Base-by-base conservation (phyloP, 2,329 filamentous ascomycete genomes). In the Rhynchosporium secalis region DNA sequence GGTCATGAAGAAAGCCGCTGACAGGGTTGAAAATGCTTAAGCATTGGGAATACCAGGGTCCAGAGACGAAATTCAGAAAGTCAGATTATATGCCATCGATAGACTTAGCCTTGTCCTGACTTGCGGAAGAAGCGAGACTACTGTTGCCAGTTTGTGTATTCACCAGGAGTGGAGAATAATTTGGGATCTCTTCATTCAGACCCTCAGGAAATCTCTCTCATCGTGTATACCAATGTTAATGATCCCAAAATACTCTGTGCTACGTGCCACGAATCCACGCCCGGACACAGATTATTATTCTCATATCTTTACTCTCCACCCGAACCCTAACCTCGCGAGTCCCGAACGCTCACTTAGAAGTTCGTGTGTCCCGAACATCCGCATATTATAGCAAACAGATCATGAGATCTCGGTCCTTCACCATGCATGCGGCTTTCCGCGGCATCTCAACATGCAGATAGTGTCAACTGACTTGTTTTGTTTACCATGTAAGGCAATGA, bases 1-100 rank as follows among this genome's bases (percentile, higher is more conserved):
- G 8, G 64, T 48, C 2, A 49, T 69, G 41, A 29, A 31, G 8
- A 54, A 63, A 38, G 57, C 59, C 4, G 59, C 60, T 29, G 54
- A 60, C 26, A 26, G 43, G 29, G n/a, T 20, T 10, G 33, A n/a
- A 52, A n/a, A n/a, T 26, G 31, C 47, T 7, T 12, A 10, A 43
- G 40, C 40, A 43, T 26, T 46, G 33, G 33, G 33, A 36, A 6
- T 10, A 36, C 9, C 6, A 36, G 6, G 9, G 33, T 6, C 33
- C 6, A 36, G 6, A 36, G 33, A 3, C 33, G 33, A 36, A 36
- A 36, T 36, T 3, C 20, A 36, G 33, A 10, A 36, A 36, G 3
- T 10, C 9, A 36, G 33, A 36, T 5, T 36, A 36, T 3, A 4
- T 20, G 15, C n/a, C 7, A 43, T 20, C 20, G 15, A n/a, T n/a